These are phyloP conservation scores for Cystobasidium tubakii DNA, from an alignment of 768 basidiomycete species.

Conservation along the genomic window DNA sequence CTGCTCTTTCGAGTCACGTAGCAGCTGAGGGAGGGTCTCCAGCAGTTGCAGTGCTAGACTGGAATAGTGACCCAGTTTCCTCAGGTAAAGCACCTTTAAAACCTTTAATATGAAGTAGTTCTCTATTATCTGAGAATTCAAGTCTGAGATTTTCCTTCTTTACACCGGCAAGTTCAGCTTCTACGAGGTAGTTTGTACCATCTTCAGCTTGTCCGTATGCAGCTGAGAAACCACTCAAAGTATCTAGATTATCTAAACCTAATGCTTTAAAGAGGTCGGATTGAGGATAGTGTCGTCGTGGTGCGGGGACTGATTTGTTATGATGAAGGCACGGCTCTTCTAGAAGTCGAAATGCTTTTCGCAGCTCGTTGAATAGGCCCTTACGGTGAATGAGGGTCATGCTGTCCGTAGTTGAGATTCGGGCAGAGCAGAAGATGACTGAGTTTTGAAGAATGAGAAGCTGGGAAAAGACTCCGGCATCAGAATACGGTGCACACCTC, in stretches of 20 bases:
- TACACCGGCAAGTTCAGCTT: constrained; percentile 22
- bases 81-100: not conserved
- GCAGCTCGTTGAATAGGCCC: constrained; percentile 8
- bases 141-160: constrained; percentile 19
- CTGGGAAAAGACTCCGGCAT: no score
- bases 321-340: constrained; percentile 17
- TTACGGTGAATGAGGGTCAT: constrained; percentile 16
- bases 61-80: not conserved
- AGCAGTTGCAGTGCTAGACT: not conserved
- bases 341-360: constrained; percentile 15
- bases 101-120: constrained; percentile 26
- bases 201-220: constrained; percentile 15
- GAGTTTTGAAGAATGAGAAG: no score
- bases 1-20: no score
- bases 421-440: not conserved
- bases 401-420: not conserved
- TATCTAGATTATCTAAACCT: not conserved
- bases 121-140: constrained; percentile 20
- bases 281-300: not conserved
- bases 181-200: constrained; percentile 18
- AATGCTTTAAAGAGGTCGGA: not conserved
- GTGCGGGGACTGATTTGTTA: not conserved
- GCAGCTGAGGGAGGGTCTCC: not conserved
- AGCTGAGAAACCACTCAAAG: not conserved
- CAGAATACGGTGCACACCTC: no score